Evolutionary conservation across 345 rosid species (phyloP), one percentile per base, ranked within the genome.

Genomic region (Noccaea caerulescens): DNA sequence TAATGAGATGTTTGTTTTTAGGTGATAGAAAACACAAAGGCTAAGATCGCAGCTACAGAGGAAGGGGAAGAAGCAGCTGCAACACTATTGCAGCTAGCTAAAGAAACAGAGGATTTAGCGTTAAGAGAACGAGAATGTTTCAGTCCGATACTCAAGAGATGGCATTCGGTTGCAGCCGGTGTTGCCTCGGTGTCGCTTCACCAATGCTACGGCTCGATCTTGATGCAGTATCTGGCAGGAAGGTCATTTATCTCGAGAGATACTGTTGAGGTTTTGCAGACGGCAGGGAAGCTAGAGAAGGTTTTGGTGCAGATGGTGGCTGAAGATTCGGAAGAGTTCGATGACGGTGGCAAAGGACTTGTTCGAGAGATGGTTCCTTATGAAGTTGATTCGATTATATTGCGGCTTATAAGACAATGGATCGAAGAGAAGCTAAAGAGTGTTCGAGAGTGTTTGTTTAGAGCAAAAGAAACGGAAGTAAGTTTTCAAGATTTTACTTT

Each of bases 391-490:
- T 79, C 89, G 0, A 82, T 84, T 65, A 82, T 88, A 58, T 2
- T 84, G 58, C 81, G 69, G 23, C 84, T 86, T 10, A 71, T 84
- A 62, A 82, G 82, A 20, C 79, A 83, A 45, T 91, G 97, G 97
- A 85, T 89, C 11, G 88, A 83, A 7, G 88, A 80, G 69, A 83
- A 81, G 62, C 49, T 91, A 14, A 71, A 78, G 60, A 80, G 33
- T 66, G 84, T 83, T 43, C 82, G 72, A 50, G 87, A 75, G 32
- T 76, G 85, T 36, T 67, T 84, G 55, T 75, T 44, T 7, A 80
- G 87, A 75, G 89, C 89, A 6, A 86, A 81, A 68, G 96, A 91
- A 61, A 83, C 90, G n/a, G 99, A 94, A 77, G 99, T 91, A 67
- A 25, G 84, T 68, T 56, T 2, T 9, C 7, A 42, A 66, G 18